phyloP scores from a whole-genome alignment of 2,329 filamentous ascomycete genomes.

The Colletotrichum musae region DNA sequence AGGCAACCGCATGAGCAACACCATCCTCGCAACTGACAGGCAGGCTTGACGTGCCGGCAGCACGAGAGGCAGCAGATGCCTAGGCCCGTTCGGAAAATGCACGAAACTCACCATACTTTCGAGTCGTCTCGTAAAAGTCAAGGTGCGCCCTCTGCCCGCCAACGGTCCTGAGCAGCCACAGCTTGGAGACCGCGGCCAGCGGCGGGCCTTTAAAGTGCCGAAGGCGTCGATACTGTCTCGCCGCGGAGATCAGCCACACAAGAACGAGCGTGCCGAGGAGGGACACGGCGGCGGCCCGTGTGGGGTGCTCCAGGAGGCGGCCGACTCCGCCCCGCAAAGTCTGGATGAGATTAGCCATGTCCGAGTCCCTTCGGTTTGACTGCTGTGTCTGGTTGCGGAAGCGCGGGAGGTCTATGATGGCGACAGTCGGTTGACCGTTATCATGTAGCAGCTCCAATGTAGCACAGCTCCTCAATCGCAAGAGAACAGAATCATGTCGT shows the following conservation, averaged over 20 bases:
- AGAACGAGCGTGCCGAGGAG: constrained; percentile 31
- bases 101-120: constrained; percentile 51
- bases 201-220: constrained; percentile 57
- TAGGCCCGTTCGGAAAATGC: no score
- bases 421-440: background rate
- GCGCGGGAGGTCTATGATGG: background rate
- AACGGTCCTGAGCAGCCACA: constrained; percentile 54
- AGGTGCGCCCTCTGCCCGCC: constrained; percentile 50
- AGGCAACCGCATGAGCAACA: background rate
- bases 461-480: background rate
- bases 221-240: constrained; percentile 53
- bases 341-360: background rate
- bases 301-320: background rate
- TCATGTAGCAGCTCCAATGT: background rate
- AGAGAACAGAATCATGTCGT: background rate
- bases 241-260: constrained; percentile 38
- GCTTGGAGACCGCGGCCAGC: constrained; percentile 54
- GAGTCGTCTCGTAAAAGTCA: constrained; percentile 52
- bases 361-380: background rate
- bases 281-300: background rate
- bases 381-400: background rate
- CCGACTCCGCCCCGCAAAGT: background rate
- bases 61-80: no score
- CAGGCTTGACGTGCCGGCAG: no score
- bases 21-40: no score